Base-by-base conservation (phyloP, 768 basidiomycete species). In the Phaeotremella fagi region DNA sequence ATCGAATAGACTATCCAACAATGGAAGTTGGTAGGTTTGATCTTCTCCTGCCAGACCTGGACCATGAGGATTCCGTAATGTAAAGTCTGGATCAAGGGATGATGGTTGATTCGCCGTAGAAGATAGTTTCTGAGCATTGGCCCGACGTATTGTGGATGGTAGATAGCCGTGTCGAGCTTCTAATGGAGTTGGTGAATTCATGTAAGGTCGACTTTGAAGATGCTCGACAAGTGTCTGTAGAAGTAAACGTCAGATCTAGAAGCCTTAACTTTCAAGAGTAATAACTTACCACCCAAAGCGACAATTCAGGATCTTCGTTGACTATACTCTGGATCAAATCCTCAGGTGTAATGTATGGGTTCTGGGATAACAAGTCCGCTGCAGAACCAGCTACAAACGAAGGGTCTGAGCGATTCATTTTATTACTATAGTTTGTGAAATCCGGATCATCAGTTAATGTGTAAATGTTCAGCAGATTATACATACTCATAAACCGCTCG, bases 11-110 rank as follows among this genome's bases (percentile, higher is more conserved):
- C 86, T 82, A 60, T 89, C 84, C 0, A 83, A 76, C 22, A 95
- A 73, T 25, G 82, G 81, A 60, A 85, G 86, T 70, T 97, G 90
- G 64, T 86, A 88, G 47, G 82, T 84, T 87, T 90, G 66, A 57
- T 71, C 69, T 46, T 71, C 69, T 2, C 69, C 69, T 22, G 69
- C 69, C 12, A 68, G 45, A 14, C 61, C 59, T 25, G n/a, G 36
- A 7, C 66, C 69, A 37, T 70, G 68, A 3, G 68, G 68, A 51
- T 67, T 60, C 26, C 69, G 56, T 3, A 71, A 42, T 7, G 62
- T 65, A 35, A 68, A 68, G 47, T 71, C 69, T 12, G 69, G 69
- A 47, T 71, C 69, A 20, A 71, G 48, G 1, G 68, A 70, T 9
- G 54, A 26, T 0, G 52, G 50, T 3, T 36, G 35, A 6, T 31